A percentile compares a stretch with the other conserved stretches of the same genome.
These are phyloP conservation scores for Onygena corvina DNA, from an alignment of 2,329 filamentous ascomycete species.

Conservation along the genomic window DNA sequence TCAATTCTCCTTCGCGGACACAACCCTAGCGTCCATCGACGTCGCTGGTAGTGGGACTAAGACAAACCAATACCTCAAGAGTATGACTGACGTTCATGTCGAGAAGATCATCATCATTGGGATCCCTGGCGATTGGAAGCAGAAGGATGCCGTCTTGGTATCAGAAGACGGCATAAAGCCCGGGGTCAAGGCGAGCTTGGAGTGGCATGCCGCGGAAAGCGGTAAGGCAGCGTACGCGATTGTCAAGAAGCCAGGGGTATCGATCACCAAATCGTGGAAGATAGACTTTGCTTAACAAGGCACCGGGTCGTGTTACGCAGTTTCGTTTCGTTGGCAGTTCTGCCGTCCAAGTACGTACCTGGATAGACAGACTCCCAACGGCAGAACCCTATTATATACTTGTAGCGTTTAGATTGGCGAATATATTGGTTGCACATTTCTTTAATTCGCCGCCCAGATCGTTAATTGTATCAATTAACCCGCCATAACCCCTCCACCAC, in stretches of 20 bases:
- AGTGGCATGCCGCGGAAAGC: slow-evolving; percentile 44
- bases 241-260: slow-evolving; percentile 50
- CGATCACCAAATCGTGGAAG: slow-evolving; percentile 53
- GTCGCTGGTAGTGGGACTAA: slow-evolving; percentile 50
- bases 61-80: slow-evolving; percentile 62
- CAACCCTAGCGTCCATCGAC: slow-evolving; percentile 57
- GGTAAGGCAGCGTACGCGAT: slow-evolving; percentile 52
- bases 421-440: too few relatives aligned
- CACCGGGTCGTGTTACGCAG: too few relatives aligned
- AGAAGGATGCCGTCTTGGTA: slow-evolving; percentile 45
- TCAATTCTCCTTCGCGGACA: slow-evolving; percentile 53
- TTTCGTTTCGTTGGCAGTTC: not conserved
- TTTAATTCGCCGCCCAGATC: too few relatives aligned
- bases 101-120: slow-evolving; percentile 79
- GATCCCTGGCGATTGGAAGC: slow-evolving; percentile 60
- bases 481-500: too few relatives aligned
- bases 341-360: not conserved
- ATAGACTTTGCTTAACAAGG: slow-evolving; percentile 39
- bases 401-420: too few relatives aligned
- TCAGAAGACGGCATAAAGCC: slow-evolving; percentile 36
- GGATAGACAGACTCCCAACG: too few relatives aligned
- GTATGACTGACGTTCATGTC: slow-evolving; percentile 63
- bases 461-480: too few relatives aligned
- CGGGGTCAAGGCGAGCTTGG: slow-evolving; percentile 42
- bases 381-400: too few relatives aligned